phyloP scores from a whole-genome alignment of 768 basidiomycete genomes.

The Infundibulicybe gibba region DNA sequence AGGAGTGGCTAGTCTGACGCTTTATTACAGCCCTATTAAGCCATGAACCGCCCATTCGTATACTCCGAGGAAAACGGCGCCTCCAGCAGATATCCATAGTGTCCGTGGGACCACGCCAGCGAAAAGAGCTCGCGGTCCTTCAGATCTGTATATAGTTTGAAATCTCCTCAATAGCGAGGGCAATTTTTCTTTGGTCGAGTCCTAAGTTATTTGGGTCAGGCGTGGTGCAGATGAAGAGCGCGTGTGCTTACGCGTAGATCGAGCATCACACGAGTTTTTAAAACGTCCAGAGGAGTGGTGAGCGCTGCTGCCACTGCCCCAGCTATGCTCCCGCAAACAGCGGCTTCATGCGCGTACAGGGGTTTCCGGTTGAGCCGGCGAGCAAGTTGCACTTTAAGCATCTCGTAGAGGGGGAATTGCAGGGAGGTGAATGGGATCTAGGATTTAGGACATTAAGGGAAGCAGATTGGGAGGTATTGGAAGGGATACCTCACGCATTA shows the following conservation, averaged over 20 bases:
- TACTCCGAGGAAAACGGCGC: constrained; percentile 95
- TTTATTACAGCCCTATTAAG: constrained; percentile 30
- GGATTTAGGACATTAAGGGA: constrained; percentile 1
- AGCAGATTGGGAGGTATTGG: constrained; percentile 15
- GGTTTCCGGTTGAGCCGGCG: constrained; percentile 46
- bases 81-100: constrained; percentile 94
- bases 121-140: constrained; percentile 78
- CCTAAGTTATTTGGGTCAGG: neutral
- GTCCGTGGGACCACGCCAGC: constrained; percentile 88
- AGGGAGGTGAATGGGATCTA: constrained; percentile 96
- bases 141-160: constrained; percentile 59
- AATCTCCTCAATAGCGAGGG: constrained; percentile 60
- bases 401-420: constrained; percentile 95
- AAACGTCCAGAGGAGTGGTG: constrained; percentile 94
- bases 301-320: constrained; percentile 86
- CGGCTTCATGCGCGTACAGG: constrained; percentile 72
- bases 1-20: constrained; percentile 1
- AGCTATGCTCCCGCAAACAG: constrained; percentile 85
- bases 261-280: constrained; percentile 97
- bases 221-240: neutral
- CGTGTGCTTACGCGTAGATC: constrained; percentile 64
- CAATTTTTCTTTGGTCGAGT: constrained; percentile 48
- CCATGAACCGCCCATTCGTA: constrained; percentile 79
- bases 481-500: constrained; percentile 42
- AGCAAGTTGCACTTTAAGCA: constrained; percentile 70